A percentile compares a stretch with the other conserved stretches of the same genome.
Evolutionary conservation across 805 yeast genomes (phyloP).

Genomic region (Candida verbasci): DNA sequence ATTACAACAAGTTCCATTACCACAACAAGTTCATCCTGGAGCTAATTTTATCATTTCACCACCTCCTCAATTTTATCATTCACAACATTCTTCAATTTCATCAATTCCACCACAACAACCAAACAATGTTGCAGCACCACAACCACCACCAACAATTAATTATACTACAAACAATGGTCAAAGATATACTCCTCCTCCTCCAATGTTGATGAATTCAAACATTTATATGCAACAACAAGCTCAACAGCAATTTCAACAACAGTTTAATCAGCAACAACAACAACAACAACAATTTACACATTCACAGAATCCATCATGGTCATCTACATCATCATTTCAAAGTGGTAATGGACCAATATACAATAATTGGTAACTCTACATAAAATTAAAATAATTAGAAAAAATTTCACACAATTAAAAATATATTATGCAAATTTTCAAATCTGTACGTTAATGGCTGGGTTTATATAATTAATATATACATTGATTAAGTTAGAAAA

Average conservation of each 20-base stretch:
- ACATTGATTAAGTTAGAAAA: too few relatives aligned
- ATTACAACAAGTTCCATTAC: slow-evolving; percentile 5
- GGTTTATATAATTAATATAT: too few relatives aligned
- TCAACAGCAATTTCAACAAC: slow-evolving; percentile 5
- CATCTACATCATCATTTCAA: slow-evolving; percentile 6
- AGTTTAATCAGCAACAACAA: slow-evolving; percentile 2
- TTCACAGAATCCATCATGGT: slow-evolving; percentile 4
- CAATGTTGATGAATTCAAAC: not conserved
- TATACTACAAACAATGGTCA: slow-evolving; percentile 7
- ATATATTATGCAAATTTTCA: too few relatives aligned
- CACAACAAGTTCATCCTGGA: not conserved
- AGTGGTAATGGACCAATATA: slow-evolving; percentile 4
- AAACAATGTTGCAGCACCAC: too few relatives aligned
- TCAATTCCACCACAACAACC: slow-evolving; percentile 4
- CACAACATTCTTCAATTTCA: slow-evolving; percentile 5
- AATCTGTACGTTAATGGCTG: too few relatives aligned
- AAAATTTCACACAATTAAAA: too few relatives aligned
- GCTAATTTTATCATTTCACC: not conserved
- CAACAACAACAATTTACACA: slow-evolving; percentile 4
- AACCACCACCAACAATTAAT: slow-evolving; percentile 2
- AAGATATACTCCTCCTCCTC: slow-evolving; percentile 8
- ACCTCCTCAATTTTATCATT: slow-evolving; percentile 1
- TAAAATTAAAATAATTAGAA: too few relatives aligned
- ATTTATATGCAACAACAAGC: slow-evolving; percentile 1
- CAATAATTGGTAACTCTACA: slow-evolving; percentile 6